Percentiles rank a stretch among this genome's conserved stretches.
Conservation (phyloP, 1,284 basidiomycete species). For the Tilletia indica region DNA sequence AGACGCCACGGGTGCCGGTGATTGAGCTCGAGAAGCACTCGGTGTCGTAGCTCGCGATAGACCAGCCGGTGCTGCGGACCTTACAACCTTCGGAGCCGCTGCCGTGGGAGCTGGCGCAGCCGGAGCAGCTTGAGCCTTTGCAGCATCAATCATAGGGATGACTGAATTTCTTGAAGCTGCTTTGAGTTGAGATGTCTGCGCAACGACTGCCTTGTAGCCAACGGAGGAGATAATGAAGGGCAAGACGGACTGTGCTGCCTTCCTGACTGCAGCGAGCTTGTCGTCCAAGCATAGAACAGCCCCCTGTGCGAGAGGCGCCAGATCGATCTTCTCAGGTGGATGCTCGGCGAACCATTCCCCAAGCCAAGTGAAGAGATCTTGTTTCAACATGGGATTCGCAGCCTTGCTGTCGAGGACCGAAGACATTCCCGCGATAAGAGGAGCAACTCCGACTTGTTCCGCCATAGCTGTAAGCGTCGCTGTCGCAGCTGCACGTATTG, state of each 20-base stretch:
- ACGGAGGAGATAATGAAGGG: conserved; percentile 74
- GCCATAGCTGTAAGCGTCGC: conserved; percentile 79
- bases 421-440: conserved; percentile 74
- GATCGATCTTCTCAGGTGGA: conserved; percentile 65
- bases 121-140: conserved; percentile 50
- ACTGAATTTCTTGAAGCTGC: conserved; percentile 84
- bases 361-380: conserved; percentile 81
- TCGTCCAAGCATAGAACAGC: conserved; percentile 87
- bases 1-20: conserved; percentile 26
- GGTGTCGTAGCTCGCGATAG: conserved; percentile 10
- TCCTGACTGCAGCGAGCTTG: conserved; percentile 84
- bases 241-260: conserved; percentile 78
- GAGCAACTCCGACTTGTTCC: conserved; percentile 76
- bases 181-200: conserved; percentile 81
- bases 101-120: conserved; percentile 39
- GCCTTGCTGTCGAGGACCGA: conserved; percentile 71
- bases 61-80: conserved; percentile 13
- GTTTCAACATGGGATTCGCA: conserved; percentile 82
- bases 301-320: conserved; percentile 69
- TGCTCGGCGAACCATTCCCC: conserved; percentile 74
- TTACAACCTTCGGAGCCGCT: neutral
- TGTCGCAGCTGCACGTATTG: conserved; percentile 75
- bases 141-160: conserved; percentile 77
- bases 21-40: neutral
- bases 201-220: conserved; percentile 82